Conservation (phyloP, 2,329 filamentous ascomycete genomes). For the Pezizomycotina sp. region DNA sequence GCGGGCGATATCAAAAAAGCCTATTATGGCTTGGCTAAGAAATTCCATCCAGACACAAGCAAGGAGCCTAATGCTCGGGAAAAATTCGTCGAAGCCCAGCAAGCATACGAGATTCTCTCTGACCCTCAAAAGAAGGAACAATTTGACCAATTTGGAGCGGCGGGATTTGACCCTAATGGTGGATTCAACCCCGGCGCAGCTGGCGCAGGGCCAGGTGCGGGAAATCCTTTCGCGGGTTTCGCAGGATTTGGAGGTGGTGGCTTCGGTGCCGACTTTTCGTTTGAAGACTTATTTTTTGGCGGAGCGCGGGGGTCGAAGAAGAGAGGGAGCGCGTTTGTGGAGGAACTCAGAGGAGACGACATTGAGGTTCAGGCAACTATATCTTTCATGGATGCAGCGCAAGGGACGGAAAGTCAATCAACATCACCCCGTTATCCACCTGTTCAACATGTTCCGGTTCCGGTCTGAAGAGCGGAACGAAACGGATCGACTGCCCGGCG, state of each 20-base stretch:
- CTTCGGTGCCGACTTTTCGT: slow-evolving; percentile 74
- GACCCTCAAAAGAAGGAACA: slow-evolving; percentile 86
- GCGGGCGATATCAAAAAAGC: slow-evolving; percentile 89
- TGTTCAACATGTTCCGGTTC: slow-evolving; percentile 72
- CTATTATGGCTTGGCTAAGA: slow-evolving; percentile 94
- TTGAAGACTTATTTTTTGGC: slow-evolving; percentile 79
- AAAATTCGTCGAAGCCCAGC: slow-evolving; percentile 81
- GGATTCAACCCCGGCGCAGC: slow-evolving; percentile 42
- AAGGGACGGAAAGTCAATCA: slow-evolving; percentile 79
- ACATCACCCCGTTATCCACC: slow-evolving; percentile 60
- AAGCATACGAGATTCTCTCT: slow-evolving; percentile 82
- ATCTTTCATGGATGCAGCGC: slow-evolving; percentile 89
- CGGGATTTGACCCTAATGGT: slow-evolving; percentile 62
- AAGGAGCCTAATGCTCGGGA: slow-evolving; percentile 89
- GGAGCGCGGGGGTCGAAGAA: slow-evolving; percentile 35
- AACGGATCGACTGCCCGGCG: slow-evolving; percentile 53
- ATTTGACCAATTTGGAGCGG: slow-evolving; percentile 76
- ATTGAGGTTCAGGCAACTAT: slow-evolving; percentile 90
- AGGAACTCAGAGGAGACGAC: slow-evolving; percentile 76
- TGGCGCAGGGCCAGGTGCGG: slow-evolving; percentile 46
- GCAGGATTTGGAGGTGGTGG: slow-evolving; percentile 43
- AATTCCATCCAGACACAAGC: slow-evolving; percentile 95
- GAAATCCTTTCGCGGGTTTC: slow-evolving; percentile 46
- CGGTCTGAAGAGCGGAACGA: slow-evolving; percentile 66
- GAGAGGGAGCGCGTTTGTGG: slow-evolving; percentile 44